Percentiles rank a stretch among this genome's conserved stretches.
These are phyloP conservation scores for Hypomontagnella monticulosa DNA, from an alignment of 495 filamentous ascomycete genomes.

Conservation along the genomic window DNA sequence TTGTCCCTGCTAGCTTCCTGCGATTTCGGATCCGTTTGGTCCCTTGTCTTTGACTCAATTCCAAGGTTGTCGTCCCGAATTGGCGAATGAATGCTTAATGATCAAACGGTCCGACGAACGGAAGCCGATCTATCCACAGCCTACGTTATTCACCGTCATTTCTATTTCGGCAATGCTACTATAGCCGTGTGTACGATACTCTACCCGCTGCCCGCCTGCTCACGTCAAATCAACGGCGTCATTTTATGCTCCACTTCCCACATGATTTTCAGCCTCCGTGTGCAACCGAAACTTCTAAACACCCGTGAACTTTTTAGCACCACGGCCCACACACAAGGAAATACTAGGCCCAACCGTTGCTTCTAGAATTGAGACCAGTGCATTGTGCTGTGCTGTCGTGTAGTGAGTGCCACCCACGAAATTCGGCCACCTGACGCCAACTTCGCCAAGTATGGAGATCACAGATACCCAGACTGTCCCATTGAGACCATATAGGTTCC, in stretches of 20 bases:
- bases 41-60: constrained; percentile 12
- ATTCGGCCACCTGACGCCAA: constrained; percentile 24
- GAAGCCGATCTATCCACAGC: constrained; percentile 15
- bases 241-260: constrained; percentile 31
- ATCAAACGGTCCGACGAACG: constrained; percentile 31
- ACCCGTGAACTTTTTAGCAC: no score
- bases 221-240: constrained; percentile 19
- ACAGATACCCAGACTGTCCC: constrained; percentile 12
- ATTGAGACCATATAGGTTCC: constrained; percentile 10
- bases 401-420: constrained; percentile 28
- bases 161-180: constrained; percentile 25
- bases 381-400: background rate
- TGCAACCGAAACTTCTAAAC: constrained; percentile 35
- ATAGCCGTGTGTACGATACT: background rate
- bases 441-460: constrained; percentile 5
- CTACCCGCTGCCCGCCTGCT: constrained; percentile 20
- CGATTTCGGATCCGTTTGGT: constrained; percentile 29
- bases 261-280: constrained; percentile 47
- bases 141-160: constrained; percentile 16
- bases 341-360: constrained; percentile 7
- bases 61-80: background rate
- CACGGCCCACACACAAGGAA: constrained; percentile 10
- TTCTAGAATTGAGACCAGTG: constrained; percentile 19
- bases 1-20: background rate
- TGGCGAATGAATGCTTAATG: constrained; percentile 1